Evolutionary conservation across 495 filamentous ascomycete genomes (phyloP).

Genomic region (Daldinia loculata): DNA sequence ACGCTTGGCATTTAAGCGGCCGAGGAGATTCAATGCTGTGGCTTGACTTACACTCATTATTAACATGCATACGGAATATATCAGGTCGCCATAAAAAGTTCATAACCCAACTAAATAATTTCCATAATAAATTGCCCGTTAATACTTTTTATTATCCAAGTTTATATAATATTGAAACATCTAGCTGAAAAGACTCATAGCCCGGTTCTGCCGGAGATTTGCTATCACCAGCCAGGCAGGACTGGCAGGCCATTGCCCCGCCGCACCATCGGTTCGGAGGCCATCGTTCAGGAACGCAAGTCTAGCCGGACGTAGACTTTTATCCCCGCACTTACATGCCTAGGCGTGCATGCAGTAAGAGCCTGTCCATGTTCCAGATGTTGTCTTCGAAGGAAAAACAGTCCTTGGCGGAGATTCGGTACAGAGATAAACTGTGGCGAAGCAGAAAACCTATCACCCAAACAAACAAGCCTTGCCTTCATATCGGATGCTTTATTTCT

Average conservation of each 20-base stretch:
- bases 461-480: not conserved
- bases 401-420: not conserved
- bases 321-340: constrained; percentile 1
- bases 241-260: not conserved
- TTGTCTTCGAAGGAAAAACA: not conserved
- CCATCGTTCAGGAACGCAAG: constrained; percentile 20
- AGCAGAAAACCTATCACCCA: not conserved
- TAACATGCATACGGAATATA: no score
- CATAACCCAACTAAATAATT: not conserved
- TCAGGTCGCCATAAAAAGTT: not conserved
- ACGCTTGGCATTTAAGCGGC: constrained; percentile 8
- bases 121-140: not conserved
- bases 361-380: not conserved
- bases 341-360: not conserved
- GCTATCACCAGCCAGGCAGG: not conserved
- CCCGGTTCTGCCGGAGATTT: not conserved
- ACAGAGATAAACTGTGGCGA: not conserved
- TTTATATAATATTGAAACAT: not conserved
- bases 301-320: constrained; percentile 7
- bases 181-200: not conserved
- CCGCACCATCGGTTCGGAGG: constrained; percentile 35
- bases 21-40: not conserved
- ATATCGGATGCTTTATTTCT: not conserved
- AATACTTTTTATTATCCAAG: not conserved
- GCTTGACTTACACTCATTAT: not conserved